These are phyloP conservation scores for Batkoa obscura DNA, from an alignment of 371 early-diverging fungal genomes.

Conservation along the genomic window DNA sequence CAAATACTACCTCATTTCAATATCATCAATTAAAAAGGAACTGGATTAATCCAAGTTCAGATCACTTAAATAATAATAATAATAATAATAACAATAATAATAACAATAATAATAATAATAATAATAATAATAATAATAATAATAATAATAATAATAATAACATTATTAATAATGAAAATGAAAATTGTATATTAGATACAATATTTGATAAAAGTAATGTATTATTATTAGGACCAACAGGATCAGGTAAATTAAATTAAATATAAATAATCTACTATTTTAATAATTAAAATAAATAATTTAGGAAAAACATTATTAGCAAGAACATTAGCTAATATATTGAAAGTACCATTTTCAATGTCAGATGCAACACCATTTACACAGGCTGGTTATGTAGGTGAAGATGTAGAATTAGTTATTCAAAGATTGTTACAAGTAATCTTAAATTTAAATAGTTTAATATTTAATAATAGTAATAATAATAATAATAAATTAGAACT, in stretches of 20 bases:
- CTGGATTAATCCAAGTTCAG: slow-evolving; percentile 1
- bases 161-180: slow-evolving; percentile 1
- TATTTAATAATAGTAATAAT: background rate
- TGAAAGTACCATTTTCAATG: slow-evolving; percentile 79
- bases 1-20: slow-evolving; percentile 1
- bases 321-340: slow-evolving; percentile 59
- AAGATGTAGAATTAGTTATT: slow-evolving; percentile 78
- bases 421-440: slow-evolving; percentile 56
- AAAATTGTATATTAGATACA: slow-evolving; percentile 10
- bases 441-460: background rate
- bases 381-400: slow-evolving; percentile 87
- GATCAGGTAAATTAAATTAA: slow-evolving; percentile 32
- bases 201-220: slow-evolving; percentile 79
- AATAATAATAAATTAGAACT: slow-evolving; percentile 20
- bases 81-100: background rate
- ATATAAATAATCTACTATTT: slow-evolving; percentile 9
- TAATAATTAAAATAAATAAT: slow-evolving; percentile 8
- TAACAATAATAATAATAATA: slow-evolving; percentile 5
- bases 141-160: slow-evolving; percentile 3
- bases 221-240: slow-evolving; percentile 66
- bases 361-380: slow-evolving; percentile 88
- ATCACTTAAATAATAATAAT: background rate
- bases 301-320: slow-evolving; percentile 66
- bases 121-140: background rate
- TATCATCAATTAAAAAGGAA: slow-evolving; percentile 8